Base-by-base conservation (phyloP, 805 yeast species). In the Barnettozyma siamensis region DNA sequence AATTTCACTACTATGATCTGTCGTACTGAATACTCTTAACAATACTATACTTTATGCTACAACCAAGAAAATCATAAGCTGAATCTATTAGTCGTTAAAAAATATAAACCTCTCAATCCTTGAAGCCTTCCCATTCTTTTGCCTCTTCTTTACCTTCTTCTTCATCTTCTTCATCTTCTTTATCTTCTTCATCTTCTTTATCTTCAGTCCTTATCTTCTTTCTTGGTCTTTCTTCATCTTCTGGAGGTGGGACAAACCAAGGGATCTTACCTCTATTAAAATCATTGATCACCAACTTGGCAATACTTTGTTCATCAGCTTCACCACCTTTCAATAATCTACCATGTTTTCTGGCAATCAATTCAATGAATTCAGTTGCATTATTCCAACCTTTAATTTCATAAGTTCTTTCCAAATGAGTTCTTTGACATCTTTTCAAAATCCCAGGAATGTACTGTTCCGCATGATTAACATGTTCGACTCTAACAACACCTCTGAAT, bases 241-340 rank as follows among this genome's bases (percentile, higher is more conserved):
- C 76, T 32, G 98, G 97, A 23, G 99, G 99, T 21, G 93, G 80
- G 26, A 87, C 87, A 61, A 91, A 91, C 99, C 99, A 91, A 19
- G 99, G 99, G 41, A 91, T 91, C 58, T 88, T 87, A 47, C 99
- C 99, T 65, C 99, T 77, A 66, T 88, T 91, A 72, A 91, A 91
- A 63, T 91, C 99, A 54, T 88, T 88, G 62, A 91, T 75, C 24
- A 91, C 83, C 57, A 83, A 82, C 63, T 88, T 91, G 31, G 98
- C 80, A 42, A 91, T 88, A 55, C 96, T 94, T 50, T 82, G 72
- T 65, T 91, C 97, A 63, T 91, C 98, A 1, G 98, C 95, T 66
- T 93, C 99, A 50, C 97, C 99, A 45, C 99, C 99, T 64, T 91
- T 91, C 51, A 93, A 66, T 52, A 91, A 72, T 63, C 96, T 78